Conservation (phyloP, 306 rosid genomes). For the Dryas drummondii region DNA sequence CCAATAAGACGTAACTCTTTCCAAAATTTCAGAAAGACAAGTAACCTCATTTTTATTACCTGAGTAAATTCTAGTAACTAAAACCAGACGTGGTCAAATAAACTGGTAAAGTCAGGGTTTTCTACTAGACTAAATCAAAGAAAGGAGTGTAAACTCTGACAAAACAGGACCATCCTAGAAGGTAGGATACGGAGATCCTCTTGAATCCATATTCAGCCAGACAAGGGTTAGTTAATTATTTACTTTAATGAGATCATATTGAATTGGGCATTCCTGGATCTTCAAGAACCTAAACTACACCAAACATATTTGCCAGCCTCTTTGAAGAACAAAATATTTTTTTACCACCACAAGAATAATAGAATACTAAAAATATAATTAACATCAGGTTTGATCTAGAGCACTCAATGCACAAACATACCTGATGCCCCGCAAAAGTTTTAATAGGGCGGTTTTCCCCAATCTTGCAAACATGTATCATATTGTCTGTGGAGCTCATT, state of each 20-base stretch:
- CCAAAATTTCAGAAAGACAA: background rate
- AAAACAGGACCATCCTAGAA: background rate
- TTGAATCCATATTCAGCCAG: background rate
- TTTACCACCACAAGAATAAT: background rate
- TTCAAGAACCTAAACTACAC: background rate
- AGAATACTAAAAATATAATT: background rate
- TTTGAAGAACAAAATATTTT: background rate
- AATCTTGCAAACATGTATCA: conserved; percentile 88
- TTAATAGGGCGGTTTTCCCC: conserved; percentile 78
- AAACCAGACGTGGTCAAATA: conserved; percentile 5
- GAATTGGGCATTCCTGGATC: background rate
- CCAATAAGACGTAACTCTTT: background rate
- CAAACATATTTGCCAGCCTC: background rate
- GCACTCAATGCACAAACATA: conserved; percentile 20
- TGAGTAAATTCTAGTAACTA: conserved; percentile 14
- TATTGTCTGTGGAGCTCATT: conserved; percentile 80
- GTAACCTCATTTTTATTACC: conserved; percentile 19
- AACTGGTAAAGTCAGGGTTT: conserved; percentile 14
- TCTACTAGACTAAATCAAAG: conserved; percentile 5
- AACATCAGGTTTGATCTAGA: background rate
- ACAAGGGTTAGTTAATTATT: background rate
- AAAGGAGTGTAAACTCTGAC: background rate
- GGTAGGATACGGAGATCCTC: background rate
- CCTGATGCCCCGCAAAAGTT: conserved; percentile 92
- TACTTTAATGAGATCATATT: background rate